These are phyloP conservation scores for Backusella tarrabulga DNA, from an alignment of 192 early-diverging fungal species.

Conservation along the genomic window DNA sequence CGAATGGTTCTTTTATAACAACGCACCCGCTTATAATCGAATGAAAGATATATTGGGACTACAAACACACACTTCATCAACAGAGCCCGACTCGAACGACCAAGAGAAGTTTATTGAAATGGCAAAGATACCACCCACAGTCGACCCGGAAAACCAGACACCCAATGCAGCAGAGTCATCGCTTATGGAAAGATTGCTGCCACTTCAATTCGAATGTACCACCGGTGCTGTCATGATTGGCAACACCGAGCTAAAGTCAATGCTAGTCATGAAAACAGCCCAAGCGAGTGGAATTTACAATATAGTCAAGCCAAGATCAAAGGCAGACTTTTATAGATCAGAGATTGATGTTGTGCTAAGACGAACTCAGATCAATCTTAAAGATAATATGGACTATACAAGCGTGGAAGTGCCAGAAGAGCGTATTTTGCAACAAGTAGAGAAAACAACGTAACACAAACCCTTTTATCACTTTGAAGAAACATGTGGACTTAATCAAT, in stretches of 20 bases:
- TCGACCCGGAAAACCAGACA: constrained; percentile 37
- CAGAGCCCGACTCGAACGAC: neutral
- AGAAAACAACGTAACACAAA: neutral
- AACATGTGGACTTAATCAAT: neutral
- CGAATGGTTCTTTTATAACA: constrained; percentile 83
- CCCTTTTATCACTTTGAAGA: neutral
- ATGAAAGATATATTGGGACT: constrained; percentile 45
- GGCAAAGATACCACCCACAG: constrained; percentile 3
- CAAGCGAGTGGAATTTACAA: constrained; percentile 58
- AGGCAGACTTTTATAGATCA: constrained; percentile 58
- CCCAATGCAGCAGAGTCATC: constrained; percentile 25
- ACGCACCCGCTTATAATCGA: constrained; percentile 66
- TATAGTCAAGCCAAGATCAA: constrained; percentile 51
- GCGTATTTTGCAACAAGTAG: neutral
- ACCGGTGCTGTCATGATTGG: constrained; percentile 72
- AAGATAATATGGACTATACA: constrained; percentile 64
- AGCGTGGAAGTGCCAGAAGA: constrained; percentile 20
- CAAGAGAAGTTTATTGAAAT: neutral
- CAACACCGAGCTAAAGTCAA: constrained; percentile 60
- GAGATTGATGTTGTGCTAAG: constrained; percentile 49
- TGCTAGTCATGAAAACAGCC: constrained; percentile 58
- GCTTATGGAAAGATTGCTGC: constrained; percentile 58
- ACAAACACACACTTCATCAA: constrained; percentile 20
- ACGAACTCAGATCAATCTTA: constrained; percentile 52
- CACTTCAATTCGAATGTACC: constrained; percentile 61